A percentile compares a stretch with the other conserved stretches of the same genome.
phyloP scores from a whole-genome alignment of 768 basidiomycete genomes.

The Suillus spraguei region DNA sequence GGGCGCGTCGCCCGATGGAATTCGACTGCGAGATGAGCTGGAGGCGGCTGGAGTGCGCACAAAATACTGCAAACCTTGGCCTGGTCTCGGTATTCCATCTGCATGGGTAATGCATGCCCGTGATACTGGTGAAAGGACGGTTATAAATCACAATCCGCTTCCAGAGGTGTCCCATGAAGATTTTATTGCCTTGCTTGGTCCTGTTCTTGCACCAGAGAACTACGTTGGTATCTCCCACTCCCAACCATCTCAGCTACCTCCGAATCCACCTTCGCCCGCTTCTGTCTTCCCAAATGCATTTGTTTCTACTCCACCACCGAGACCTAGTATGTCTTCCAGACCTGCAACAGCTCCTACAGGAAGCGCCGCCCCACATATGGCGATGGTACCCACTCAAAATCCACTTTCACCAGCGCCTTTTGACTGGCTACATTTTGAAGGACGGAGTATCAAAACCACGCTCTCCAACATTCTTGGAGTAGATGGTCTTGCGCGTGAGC shows the following conservation, averaged over 20 bases:
- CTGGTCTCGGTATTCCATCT: slow-evolving; percentile 69
- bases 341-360: slow-evolving; percentile 30
- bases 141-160: slow-evolving; percentile 86
- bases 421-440: slow-evolving; percentile 88
- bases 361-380: slow-evolving; percentile 9
- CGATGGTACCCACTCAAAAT: slow-evolving; percentile 37
- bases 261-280: slow-evolving; percentile 32
- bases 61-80: slow-evolving; percentile 74
- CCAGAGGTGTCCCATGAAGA: slow-evolving; percentile 89
- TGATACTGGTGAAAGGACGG: slow-evolving; percentile 63
- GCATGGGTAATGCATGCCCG: slow-evolving; percentile 83
- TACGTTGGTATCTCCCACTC: slow-evolving; percentile 41
- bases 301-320: slow-evolving; percentile 29
- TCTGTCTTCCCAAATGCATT: slow-evolving; percentile 28
- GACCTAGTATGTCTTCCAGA: slow-evolving; percentile 37
- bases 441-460: slow-evolving; percentile 78
- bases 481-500: slow-evolving; percentile 80
- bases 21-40: slow-evolving; percentile 61
- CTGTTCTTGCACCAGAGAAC: slow-evolving; percentile 82
- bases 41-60: slow-evolving; percentile 70
- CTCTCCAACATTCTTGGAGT: slow-evolving; percentile 76
- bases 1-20: slow-evolving; percentile 71
- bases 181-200: slow-evolving; percentile 77
- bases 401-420: slow-evolving; percentile 74
- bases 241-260: slow-evolving; percentile 20